Base-by-base conservation (phyloP, 169 alveolate genomes). In the Eimeria necatrix region DNA sequence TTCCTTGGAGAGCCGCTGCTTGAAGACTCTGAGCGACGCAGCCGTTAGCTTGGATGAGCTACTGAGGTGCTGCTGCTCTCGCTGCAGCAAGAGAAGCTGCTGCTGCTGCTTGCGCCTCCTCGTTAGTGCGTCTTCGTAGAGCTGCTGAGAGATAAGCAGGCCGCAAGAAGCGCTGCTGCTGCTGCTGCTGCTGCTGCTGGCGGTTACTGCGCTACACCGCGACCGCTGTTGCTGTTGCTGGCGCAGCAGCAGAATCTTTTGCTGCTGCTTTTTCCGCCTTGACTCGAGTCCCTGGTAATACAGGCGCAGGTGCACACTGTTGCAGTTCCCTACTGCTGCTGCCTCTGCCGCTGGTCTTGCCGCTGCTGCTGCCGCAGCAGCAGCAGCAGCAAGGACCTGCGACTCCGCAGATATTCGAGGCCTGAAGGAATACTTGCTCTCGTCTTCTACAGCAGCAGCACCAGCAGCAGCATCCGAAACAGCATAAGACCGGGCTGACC, bases 351-450 rank as follows among this genome's bases (percentile, higher is more conserved):
- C 51, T 76, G 87, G 61, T 48, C 61, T 53, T n/a, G 61, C 87
- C 0, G 87, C 87, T n/a, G 87, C 87, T 3, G 87, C 87, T 16
- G 87, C 87, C 32, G 87, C 87, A 24, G 81, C 81, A 71, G 81
- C 81, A 24, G 81, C 81, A 71, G 81, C 81, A 76, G 87, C 87
- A 16, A 76, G 87, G 59, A 76, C 61, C 51, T 76, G 87, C 7
- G 87, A 76, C 87, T 76, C 87, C 41, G 87, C 87, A 12, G 87
- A 76, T n/a, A 76, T 76, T 32, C 87, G 87, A 76, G 87, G 87
- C 64, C 87, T 76, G 87, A 76, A 76, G 87, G 87, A n/a, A 20
- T 48, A 76, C 10, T 76, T 32, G 3, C 48, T 32, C 10, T 76
- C 64, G 3, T 76, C 59, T 0, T 71, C 81, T 7, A 16, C 87